Base-by-base conservation (phyloP, 164 flowering plant genomes). In the Aristolochia californica region DNA sequence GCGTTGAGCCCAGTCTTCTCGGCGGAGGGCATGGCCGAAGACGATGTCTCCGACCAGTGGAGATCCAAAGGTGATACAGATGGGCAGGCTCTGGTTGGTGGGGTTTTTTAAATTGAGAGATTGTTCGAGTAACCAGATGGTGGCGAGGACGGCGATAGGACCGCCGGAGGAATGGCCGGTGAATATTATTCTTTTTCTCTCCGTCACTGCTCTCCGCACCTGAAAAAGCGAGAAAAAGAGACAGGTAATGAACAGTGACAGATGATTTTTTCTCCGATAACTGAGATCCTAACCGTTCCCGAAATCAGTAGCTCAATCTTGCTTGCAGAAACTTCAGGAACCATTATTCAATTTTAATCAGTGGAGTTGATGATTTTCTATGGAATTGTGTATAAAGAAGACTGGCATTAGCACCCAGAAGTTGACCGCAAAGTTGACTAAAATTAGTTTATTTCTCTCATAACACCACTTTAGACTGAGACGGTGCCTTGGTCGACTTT, bases 81-180 rank as follows among this genome's bases (percentile, higher is more conserved):
- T 55, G 24, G 80, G 79, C 2, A 65, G 43, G 20, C 24, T 27
- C 21, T 26, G 64, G 18, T 57, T 26, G 52, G 53, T 27, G 5
- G 25, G 26, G 9, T 43, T 28, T 7, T 50, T 58, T 15, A 57
- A 38, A 53, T 65, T 78, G 8, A 34, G 27, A 60, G 12, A 48
- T 3, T 68, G 61, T 60, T 89, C 90, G 45, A 90, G 64, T 50
- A 74, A 67, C 90, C 87, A 80, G 15, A 90, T 59, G 26, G 91
- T 72, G n/a, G 86, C 83, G 17, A 84, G 70, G 20, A 73, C 63
- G 2, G 97, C 95, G 4, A 80, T 59, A 10, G 95, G 52, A 34
- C 82, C 93, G 17, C 88, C 97, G 0, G 79, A 73, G 0, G 95
- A 87, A 58, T 84, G 93, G 18, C 97, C 97, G n/a, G 97, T 68